A percentile compares a stretch with the other conserved stretches of the same genome.
Evolutionary conservation across 2,329 filamentous ascomycete genomes (phyloP).

Genomic region (Claviceps lovelessii): DNA sequence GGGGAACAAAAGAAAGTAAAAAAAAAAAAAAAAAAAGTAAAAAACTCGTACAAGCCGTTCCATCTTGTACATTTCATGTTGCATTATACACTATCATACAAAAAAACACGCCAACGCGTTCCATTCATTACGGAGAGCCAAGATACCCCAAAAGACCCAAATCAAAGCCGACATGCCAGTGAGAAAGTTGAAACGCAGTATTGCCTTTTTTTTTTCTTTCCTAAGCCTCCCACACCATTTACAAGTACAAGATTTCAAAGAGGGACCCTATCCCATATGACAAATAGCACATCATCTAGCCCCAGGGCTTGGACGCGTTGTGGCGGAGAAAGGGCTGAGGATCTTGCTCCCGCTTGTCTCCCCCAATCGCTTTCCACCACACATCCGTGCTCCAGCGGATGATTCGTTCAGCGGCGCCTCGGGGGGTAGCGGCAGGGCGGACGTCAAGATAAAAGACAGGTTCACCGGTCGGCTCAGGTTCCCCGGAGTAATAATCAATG

Average conservation of each 20-base stretch:
- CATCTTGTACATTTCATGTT: neutral
- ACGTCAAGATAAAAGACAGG: slow-evolving; percentile 96
- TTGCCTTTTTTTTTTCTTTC: neutral
- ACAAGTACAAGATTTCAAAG: neutral
- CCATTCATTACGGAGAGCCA: slow-evolving; percentile 11
- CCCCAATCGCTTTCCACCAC: slow-evolving; percentile 82
- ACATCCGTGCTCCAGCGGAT: slow-evolving; percentile 85
- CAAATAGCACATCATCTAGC: neutral
- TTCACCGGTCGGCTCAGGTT: slow-evolving; percentile 69
- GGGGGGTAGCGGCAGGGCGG: slow-evolving; percentile 71
- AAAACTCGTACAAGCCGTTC: neutral
- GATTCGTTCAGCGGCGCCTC: slow-evolving; percentile 63
- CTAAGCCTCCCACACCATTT: neutral
- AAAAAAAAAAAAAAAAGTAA: too few relatives aligned
- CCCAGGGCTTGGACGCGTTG: slow-evolving; percentile 9
- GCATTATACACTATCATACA: slow-evolving; percentile 1
- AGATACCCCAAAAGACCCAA: neutral
- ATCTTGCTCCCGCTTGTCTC: slow-evolving; percentile 39
- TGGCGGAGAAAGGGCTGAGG: slow-evolving; percentile 21
- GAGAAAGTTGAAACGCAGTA: slow-evolving; percentile 1
- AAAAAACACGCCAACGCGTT: neutral
- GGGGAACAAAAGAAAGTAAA: too few relatives aligned
- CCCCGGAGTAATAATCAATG: slow-evolving; percentile 89
- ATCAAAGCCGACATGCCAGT: slow-evolving; percentile 4
- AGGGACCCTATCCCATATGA: neutral